Evolutionary conservation across 192 early-diverging fungal species (phyloP), one percentile per base, ranked within the genome.

Genomic region (Entomortierella beljakovae): DNA sequence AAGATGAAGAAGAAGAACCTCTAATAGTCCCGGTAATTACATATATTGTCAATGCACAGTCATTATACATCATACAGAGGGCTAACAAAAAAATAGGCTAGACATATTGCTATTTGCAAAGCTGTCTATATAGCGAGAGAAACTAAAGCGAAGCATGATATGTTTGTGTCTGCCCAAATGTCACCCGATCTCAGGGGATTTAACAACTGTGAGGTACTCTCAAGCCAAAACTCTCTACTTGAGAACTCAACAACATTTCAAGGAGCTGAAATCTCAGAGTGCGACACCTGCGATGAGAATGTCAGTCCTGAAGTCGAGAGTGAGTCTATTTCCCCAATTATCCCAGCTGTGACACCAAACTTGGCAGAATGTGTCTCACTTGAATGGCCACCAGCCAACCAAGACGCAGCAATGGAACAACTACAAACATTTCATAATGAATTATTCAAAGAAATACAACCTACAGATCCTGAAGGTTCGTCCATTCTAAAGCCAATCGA

Each of bases 341-440:
- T 63, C 6, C 11, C 46, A 23, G 9, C 8, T 35, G 18, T 48
- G 6, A 63, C 61, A 23, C 46, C 48, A 13, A n/a, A 33, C 22
- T 42, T 26, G 5, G 3, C 18, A 42, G 20, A 3, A 20, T 15
- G 33, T 52, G 29, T 63, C 61, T 15, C n/a, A 35, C 43, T 20
- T 6, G 61, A 63, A 48, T 63, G 61, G 61, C 46, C 49, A 3
- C 61, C 61, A 10, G 48, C 48, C 8, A 63, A 63, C n/a, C 61
- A 63, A 23, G 61, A 51, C 8, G 61, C 61, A 3, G 48, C 61
- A 33, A 35, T 3, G 25, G 1, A 48, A 10, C 20, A 52, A 6
- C 48, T 28, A 22, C 35, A 34, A 33, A 6, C n/a, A n/a, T n/a
- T n/a, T n/a, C n/a, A n/a, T n/a, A n/a, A n/a, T n/a, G n/a, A n/a